These are phyloP conservation scores for Fusarium dlaminii DNA, from an alignment of 2,329 filamentous ascomycete genomes.

Conservation along the genomic window DNA sequence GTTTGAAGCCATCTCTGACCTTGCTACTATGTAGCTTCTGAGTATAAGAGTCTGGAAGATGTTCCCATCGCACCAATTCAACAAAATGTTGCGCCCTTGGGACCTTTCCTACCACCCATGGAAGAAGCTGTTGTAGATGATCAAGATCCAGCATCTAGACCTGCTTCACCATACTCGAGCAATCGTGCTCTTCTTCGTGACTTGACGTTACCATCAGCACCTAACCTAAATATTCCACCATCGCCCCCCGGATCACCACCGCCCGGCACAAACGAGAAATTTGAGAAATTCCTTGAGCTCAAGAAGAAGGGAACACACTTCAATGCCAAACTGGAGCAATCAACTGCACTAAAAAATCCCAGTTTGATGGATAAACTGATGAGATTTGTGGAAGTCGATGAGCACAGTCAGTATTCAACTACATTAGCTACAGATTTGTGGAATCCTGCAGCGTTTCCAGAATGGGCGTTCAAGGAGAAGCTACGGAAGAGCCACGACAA, in stretches of 20 bases:
- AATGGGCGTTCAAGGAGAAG: conserved; percentile 61
- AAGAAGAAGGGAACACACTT: conserved; percentile 82
- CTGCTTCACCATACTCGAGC: conserved; percentile 73
- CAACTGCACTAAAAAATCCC: conserved; percentile 75
- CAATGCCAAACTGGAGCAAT: conserved; percentile 76
- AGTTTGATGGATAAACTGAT: conserved; percentile 77
- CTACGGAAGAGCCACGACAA: conserved; percentile 61
- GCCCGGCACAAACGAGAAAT: conserved; percentile 67
- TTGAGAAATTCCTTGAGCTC: conserved; percentile 78
- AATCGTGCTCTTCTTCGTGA: conserved; percentile 72
- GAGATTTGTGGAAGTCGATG: conserved; percentile 66
- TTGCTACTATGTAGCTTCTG: conserved; percentile 1
- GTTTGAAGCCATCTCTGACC: background rate
- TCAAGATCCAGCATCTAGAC: conserved; percentile 40
- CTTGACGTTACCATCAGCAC: conserved; percentile 76
- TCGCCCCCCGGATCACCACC: conserved; percentile 73
- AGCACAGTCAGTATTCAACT: conserved; percentile 71
- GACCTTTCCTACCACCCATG: conserved; percentile 51
- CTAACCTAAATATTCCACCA: conserved; percentile 78
- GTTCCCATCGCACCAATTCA: conserved; percentile 44
- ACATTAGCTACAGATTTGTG: conserved; percentile 66
- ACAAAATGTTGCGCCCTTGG: conserved; percentile 48
- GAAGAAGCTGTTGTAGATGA: conserved; percentile 37
- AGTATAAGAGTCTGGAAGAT: conserved; percentile 9
- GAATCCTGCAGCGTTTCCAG: conserved; percentile 66